Percentiles rank a stretch among this genome's conserved stretches.
Conservation (phyloP, 345 rosid species). For the Orychophragmus violaceus region DNA sequence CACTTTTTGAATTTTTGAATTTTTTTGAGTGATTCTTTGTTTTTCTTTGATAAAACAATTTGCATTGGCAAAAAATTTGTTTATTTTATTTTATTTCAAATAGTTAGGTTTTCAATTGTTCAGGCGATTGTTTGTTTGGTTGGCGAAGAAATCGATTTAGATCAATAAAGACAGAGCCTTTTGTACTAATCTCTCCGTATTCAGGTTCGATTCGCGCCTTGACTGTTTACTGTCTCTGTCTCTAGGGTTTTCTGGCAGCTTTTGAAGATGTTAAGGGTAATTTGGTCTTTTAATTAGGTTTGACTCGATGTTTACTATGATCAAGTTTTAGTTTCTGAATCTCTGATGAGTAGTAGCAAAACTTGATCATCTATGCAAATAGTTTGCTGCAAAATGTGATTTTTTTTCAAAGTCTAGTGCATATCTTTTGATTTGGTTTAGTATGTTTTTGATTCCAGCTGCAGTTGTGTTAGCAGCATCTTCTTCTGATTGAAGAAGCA, state of each 20-base stretch:
- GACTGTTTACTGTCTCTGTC: constrained; percentile 14
- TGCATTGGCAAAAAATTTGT: neutral
- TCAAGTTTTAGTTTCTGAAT: neutral
- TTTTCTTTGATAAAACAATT: neutral
- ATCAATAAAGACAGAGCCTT: neutral
- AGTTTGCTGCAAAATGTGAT: neutral
- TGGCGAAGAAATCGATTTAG: constrained; percentile 7
- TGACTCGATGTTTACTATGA: constrained; percentile 34
- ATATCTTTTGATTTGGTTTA: constrained; percentile 20
- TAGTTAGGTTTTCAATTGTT: neutral
- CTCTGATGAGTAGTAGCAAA: constrained; percentile 14
- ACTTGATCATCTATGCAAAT: neutral
- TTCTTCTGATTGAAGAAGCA: constrained; percentile 25
- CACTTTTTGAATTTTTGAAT: constrained; percentile 19
- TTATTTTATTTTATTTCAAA: neutral
- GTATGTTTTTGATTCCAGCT: constrained; percentile 34
- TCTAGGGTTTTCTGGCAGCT: constrained; percentile 36
- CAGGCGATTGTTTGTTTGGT: constrained; percentile 22
- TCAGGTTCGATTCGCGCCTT: constrained; percentile 15
- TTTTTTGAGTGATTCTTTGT: neutral
- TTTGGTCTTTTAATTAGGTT: constrained; percentile 14
- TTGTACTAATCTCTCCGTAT: constrained; percentile 18
- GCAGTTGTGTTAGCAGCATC: constrained; percentile 29
- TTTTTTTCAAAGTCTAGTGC: constrained; percentile 16
- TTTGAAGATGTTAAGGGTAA: constrained; percentile 30